phyloP scores from a whole-genome alignment of 257 asterid genomes.

The Solanum arcanum region DNA sequence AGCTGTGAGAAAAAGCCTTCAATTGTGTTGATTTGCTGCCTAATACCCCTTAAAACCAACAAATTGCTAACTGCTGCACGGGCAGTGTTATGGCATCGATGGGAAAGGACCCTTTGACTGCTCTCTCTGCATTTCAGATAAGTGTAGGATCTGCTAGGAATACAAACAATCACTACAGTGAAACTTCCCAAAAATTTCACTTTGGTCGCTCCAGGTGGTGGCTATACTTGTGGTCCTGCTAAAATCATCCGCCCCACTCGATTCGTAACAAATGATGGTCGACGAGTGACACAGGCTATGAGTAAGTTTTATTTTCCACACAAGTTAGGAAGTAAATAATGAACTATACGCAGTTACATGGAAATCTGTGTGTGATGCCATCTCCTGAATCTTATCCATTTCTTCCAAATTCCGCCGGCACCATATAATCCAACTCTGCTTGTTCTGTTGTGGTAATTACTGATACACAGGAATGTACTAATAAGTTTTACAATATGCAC shows the following conservation, averaged over 20 bases:
- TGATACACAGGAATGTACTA: neutral
- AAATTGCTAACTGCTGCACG: conserved; percentile 18
- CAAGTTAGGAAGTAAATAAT: neutral
- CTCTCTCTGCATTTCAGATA: conserved; percentile 11
- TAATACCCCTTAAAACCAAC: conserved; percentile 11
- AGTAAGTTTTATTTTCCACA: neutral
- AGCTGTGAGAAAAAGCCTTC: conserved; percentile 8
- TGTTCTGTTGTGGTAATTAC: neutral
- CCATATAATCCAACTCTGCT: neutral
- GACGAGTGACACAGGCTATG: conserved; percentile 5
- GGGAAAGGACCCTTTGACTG: conserved; percentile 6
- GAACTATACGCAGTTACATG: conserved; percentile 55
- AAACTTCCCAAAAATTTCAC: conserved; percentile 18
- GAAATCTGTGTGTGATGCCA: conserved; percentile 56
- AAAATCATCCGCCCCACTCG: neutral
- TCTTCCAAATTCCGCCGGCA: conserved; percentile 30
- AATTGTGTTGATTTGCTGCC: conserved; percentile 18
- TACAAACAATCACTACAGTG: conserved; percentile 3
- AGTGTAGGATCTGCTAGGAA: conserved; percentile 9
- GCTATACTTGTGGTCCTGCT: conserved; percentile 16
- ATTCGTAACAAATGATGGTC: conserved; percentile 2
- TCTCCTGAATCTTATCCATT: conserved; percentile 51
- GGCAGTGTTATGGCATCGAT: conserved; percentile 5
- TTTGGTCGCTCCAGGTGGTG: conserved; percentile 11
- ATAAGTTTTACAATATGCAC: neutral